Evolutionary conservation across 495 filamentous ascomycete species (phyloP), one percentile per base, ranked within the genome.

Genomic region (Beverwykella pulmonaria): DNA sequence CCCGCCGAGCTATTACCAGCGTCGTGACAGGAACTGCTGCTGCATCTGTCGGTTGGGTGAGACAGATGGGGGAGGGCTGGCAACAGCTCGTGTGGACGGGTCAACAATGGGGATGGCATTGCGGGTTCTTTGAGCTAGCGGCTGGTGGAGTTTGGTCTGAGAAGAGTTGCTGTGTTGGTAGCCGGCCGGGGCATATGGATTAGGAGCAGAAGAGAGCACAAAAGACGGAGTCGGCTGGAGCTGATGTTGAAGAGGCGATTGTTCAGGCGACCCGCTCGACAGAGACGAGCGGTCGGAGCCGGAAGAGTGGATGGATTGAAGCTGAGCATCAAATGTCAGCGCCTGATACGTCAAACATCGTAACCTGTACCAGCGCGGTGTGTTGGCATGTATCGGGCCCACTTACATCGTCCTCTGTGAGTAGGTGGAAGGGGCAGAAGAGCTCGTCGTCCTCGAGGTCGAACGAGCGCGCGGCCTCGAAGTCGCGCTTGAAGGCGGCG

Each of bases 31-130:
- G 67, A 75, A 76, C 74, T 81, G 82, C 73, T 87, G 87, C 82
- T 92, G 90, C 88, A 93, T 89, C 65, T 79, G 75, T 81, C 92
- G 84, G 75, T 82, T 87, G 59, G 92, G 92, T 54, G 92, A 94
- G 72, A 96, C 89, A 62, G 92, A 96, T 53, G 86, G 89, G 2
- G 94, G 93, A 69, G 94, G 95, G 81, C 92, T 96, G 34, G 92
- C 85, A 78, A 96, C 83, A 68, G 93, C 86, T 66, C 94, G 92
- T 32, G 95, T 98, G 65, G 82, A 89, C 34, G 94, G 94, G 83
- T 99, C 97, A 79, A 99, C 89, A 76, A 99, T 99, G 19, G 94
- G 95, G 70, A 99, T 99, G 70, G 94, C 92, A 75, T 97, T 98
- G 71, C 93, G 90, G 68, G 88, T 87, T 75, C 95, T 90, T 61